These are phyloP conservation scores for Mortierella sp. DNA, from an alignment of 371 early-diverging fungal species.

Conservation along the genomic window DNA sequence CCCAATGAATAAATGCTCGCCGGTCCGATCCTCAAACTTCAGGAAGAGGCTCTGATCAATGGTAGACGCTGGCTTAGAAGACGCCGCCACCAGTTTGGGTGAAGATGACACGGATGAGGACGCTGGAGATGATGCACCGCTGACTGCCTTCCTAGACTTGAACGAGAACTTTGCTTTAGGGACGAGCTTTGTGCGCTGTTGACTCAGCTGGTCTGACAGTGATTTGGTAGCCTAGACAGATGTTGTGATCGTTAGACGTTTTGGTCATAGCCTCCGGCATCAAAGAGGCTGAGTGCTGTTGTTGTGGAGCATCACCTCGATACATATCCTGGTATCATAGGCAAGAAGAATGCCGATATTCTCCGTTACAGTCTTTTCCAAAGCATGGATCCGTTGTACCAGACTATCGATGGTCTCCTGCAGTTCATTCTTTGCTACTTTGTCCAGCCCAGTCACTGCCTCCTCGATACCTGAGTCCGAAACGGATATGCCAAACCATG, in stretches of 20 bases:
- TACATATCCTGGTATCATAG: slow-evolving; percentile 72
- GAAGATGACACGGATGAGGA: slow-evolving; percentile 12
- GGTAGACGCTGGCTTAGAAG: slow-evolving; percentile 3
- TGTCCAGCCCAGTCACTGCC: slow-evolving; percentile 25
- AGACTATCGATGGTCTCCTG: slow-evolving; percentile 54
- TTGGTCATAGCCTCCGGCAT: too few relatives aligned
- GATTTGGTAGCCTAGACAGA: slow-evolving; percentile 62
- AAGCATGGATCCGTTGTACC: slow-evolving; percentile 59
- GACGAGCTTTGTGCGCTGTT: slow-evolving; percentile 54
- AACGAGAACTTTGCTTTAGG: slow-evolving; percentile 76
- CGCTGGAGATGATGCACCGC: slow-evolving; percentile 8
- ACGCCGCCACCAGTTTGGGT: slow-evolving; percentile 6
- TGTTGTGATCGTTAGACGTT: too few relatives aligned
- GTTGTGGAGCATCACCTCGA: slow-evolving; percentile 40
- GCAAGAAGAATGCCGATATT: slow-evolving; percentile 69
- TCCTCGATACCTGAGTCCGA: slow-evolving; percentile 56
- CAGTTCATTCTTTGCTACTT: slow-evolving; percentile 51
- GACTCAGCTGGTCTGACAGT: slow-evolving; percentile 56
- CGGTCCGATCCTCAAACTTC: slow-evolving; percentile 36
- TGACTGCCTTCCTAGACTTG: slow-evolving; percentile 61
- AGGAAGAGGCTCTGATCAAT: slow-evolving; percentile 30
- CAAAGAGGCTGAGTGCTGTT: too few relatives aligned
- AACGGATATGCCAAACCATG: neutral
- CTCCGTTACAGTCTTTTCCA: slow-evolving; percentile 68
- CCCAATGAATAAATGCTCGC: slow-evolving; percentile 42